phyloP scores from a whole-genome alignment of 2,329 filamentous ascomycete genomes.

The Clonostachys rhizophaga region DNA sequence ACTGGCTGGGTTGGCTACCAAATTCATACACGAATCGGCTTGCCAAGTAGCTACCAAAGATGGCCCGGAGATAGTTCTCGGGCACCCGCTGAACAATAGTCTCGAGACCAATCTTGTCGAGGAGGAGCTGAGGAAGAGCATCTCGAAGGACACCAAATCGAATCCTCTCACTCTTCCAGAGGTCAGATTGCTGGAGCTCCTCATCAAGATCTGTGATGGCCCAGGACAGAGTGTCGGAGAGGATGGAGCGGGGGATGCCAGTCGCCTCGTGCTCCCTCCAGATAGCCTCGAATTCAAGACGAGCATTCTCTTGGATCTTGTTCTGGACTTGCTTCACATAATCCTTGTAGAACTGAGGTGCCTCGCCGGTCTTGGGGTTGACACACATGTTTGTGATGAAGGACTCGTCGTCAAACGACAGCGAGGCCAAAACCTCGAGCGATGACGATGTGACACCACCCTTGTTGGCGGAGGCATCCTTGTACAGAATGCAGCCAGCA shows the following conservation, averaged over 20 bases:
- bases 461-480: slow-evolving; percentile 98
- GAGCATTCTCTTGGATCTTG: slow-evolving; percentile 86
- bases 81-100: slow-evolving; percentile 84
- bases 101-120: slow-evolving; percentile 87
- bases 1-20: slow-evolving; percentile 87
- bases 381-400: slow-evolving; percentile 96
- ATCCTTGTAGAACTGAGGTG: slow-evolving; percentile 84
- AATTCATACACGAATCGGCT: slow-evolving; percentile 96
- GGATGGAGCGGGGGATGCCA: slow-evolving; percentile 72
- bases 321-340: slow-evolving; percentile 92
- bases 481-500: slow-evolving; percentile 93
- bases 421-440: slow-evolving; percentile 87
- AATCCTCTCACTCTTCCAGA: slow-evolving; percentile 82
- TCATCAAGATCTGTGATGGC: slow-evolving; percentile 97
- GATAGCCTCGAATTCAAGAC: slow-evolving; percentile 95
- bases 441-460: slow-evolving; percentile 97
- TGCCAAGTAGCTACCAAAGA: slow-evolving; percentile 93
- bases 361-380: slow-evolving; percentile 58
- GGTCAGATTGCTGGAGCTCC: slow-evolving; percentile 86
- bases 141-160: slow-evolving; percentile 75
- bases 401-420: slow-evolving; percentile 86
- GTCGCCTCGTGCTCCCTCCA: slow-evolving; percentile 91
- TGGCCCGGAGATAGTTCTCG: slow-evolving; percentile 85
- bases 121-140: slow-evolving; percentile 77
- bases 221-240: slow-evolving; percentile 84